These are phyloP conservation scores for Arthrobotrys iridis DNA, from an alignment of 2,329 filamentous ascomycete species.

Conservation along the genomic window DNA sequence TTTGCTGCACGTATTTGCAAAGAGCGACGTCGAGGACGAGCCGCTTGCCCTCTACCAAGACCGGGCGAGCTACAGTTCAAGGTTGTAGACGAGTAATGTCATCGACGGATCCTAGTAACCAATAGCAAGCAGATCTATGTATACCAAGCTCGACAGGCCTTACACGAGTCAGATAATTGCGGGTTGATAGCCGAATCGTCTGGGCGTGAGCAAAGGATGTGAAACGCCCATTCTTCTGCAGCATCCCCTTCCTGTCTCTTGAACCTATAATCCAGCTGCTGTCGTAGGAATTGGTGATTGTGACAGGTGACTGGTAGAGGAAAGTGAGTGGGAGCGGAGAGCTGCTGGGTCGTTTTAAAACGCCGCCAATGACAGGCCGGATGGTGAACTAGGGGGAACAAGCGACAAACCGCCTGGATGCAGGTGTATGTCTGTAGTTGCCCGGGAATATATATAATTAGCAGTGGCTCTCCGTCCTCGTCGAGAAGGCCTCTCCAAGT, in stretches of 20 bases:
- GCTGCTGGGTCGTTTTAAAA: constrained; percentile 19
- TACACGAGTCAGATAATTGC: constrained; percentile 48
- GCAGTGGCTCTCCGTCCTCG: constrained; percentile 8
- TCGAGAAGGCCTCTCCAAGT: neutral
- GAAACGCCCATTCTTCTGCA: constrained; percentile 8
- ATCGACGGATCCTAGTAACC: constrained; percentile 23
- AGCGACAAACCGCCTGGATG: neutral
- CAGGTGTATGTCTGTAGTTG: neutral
- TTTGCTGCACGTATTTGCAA: neutral
- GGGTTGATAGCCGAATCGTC: constrained; percentile 41
- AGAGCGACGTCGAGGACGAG: constrained; percentile 7
- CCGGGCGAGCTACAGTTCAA: constrained; percentile 9
- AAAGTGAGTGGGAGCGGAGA: constrained; percentile 1
- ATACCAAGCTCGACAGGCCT: constrained; percentile 23
- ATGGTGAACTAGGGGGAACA: neutral
- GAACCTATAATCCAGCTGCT: neutral
- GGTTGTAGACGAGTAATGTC: constrained; percentile 40
- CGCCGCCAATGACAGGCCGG: constrained; percentile 33
- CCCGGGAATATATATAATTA: constrained; percentile 42
- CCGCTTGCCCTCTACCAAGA: constrained; percentile 7
- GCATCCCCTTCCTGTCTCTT: neutral
- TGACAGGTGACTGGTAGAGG: constrained; percentile 23
- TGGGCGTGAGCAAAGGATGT: neutral
- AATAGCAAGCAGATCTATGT: constrained; percentile 30
- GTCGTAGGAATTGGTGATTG: constrained; percentile 12